These are phyloP conservation scores for Rasamsonia emersonii DNA, from an alignment of 2,329 filamentous ascomycete genomes.

Conservation along the genomic window DNA sequence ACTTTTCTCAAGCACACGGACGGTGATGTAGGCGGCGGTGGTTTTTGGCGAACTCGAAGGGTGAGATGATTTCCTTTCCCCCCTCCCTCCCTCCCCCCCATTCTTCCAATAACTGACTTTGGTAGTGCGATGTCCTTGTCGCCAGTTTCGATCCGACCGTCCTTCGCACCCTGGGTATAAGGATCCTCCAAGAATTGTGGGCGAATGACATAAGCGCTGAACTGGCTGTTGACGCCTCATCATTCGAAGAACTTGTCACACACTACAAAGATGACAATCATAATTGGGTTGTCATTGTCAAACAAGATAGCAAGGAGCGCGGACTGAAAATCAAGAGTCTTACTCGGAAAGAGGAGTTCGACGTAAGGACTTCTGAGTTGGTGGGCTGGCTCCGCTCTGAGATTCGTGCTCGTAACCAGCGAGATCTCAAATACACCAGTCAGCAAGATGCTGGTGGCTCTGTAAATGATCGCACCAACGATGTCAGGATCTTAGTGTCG, in stretches of 20 bases:
- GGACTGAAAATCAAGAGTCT: slow-evolving; percentile 71
- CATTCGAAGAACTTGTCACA: slow-evolving; percentile 61
- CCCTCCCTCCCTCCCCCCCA: not conserved
- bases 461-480: slow-evolving; percentile 48
- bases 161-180: slow-evolving; percentile 66
- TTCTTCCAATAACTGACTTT: slow-evolving; percentile 7
- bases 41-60: slow-evolving; percentile 54
- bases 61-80: too few species aligned
- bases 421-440: slow-evolving; percentile 38
- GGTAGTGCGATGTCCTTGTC: slow-evolving; percentile 76
- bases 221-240: slow-evolving; percentile 69
- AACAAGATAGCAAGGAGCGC: slow-evolving; percentile 50
- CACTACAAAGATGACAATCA: slow-evolving; percentile 69
- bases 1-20: slow-evolving; percentile 61
- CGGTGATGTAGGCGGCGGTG: slow-evolving; percentile 49
- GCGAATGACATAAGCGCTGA: slow-evolving; percentile 78
- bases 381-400: slow-evolving; percentile 73
- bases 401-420: slow-evolving; percentile 67
- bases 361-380: slow-evolving; percentile 65
- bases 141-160: slow-evolving; percentile 75
- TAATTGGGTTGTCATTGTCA: slow-evolving; percentile 82
- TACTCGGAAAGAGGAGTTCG: slow-evolving; percentile 69
- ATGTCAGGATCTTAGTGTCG: slow-evolving; percentile 76
- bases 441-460: slow-evolving; percentile 29
- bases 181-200: slow-evolving; percentile 73